Evolutionary conservation across 2,329 filamentous ascomycete genomes (phyloP), one percentile per base, ranked within the genome.

Genomic region (Cyphellophora europaea): DNA sequence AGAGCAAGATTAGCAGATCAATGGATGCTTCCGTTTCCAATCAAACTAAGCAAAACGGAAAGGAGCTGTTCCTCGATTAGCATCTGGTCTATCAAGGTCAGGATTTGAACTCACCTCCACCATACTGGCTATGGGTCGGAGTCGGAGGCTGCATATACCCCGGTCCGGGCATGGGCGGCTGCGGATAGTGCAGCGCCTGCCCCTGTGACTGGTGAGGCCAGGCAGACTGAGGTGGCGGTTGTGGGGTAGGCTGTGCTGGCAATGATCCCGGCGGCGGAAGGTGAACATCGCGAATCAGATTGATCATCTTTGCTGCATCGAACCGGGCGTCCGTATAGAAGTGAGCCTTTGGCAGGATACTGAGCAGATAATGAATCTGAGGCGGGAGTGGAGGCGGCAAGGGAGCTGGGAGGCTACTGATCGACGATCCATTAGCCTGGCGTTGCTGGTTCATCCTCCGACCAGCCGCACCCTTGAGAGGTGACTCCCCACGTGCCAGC

Each of bases 381-480:
- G 83, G 76, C 17, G 89, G 85, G 23, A 95, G 70, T 1, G 83
- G 77, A 3, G 80, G 71, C 8, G 77, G 70, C 16, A 65, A 59
- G 27, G 59, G 55, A 35, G 60, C 76, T 4, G 77, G 69, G 39
- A 33, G 32, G 36, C 16, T 13, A 48, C 41, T 28, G 50, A 51
- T 30, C 58, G 56, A 12, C 51, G 38, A 17, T 52, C 54, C 53
- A 6, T 65, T 62, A 30, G 68, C 62, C 38, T 40, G 43, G 17
- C 40, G 40, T 43, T 85, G 79, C 53, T 91, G 82, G 50, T 91
- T 85, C 14, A 93, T 69, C 21, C 88, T 79, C 37, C 88, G 79
- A 16, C 86, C 85, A 23, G 89, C 86, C 1, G 85, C 84, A 11
- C 86, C 86, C 56, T 96, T 98, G 23, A 96, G 70, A 0, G 93